Base-by-base conservation (phyloP, 2,329 filamentous ascomycete species). In the Xylariales sp. region DNA sequence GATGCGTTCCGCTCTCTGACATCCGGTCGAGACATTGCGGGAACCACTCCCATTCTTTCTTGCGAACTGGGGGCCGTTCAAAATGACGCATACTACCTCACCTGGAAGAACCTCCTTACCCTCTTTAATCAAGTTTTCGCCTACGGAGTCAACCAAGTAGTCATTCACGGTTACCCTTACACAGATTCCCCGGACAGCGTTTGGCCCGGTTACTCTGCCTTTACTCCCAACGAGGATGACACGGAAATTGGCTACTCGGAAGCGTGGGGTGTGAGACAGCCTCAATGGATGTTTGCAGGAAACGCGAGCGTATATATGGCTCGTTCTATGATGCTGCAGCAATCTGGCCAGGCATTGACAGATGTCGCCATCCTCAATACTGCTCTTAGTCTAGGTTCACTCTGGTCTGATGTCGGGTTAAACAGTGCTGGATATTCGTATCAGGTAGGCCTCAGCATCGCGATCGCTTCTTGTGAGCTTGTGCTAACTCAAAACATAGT, bases 271-370 rank as follows among this genome's bases (percentile, higher is more conserved):
- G 16, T 18, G 29, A 15, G 29, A 11, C 29, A 31, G 4, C 29
- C 29, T 5, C 29, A 31, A 18, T 31, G 29, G 29, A 31, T 31
- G 29, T 31, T 19, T 13, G 29, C 29, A n/a, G n/a, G n/a, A n/a
- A n/a, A n/a, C n/a, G n/a, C n/a, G n/a, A n/a, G n/a, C n/a, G n/a
- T n/a, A n/a, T n/a, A n/a, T n/a, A n/a, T n/a, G n/a, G n/a, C n/a
- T n/a, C n/a, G n/a, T n/a, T n/a, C n/a, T n/a, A n/a, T n/a, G n/a
- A n/a, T n/a, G n/a, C n/a, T n/a, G n/a, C n/a, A n/a, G n/a, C n/a
- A n/a, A n/a, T n/a, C n/a, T n/a, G n/a, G n/a, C n/a, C n/a, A n/a
- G n/a, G n/a, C n/a, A n/a, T n/a, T n/a, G n/a, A n/a, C n/a, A n/a
- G n/a, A n/a, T n/a, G n/a, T n/a, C n/a, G n/a, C n/a, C n/a, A n/a